phyloP scores from a whole-genome alignment of 2,329 filamentous ascomycete species.

The Hypoxylon sp. region DNA sequence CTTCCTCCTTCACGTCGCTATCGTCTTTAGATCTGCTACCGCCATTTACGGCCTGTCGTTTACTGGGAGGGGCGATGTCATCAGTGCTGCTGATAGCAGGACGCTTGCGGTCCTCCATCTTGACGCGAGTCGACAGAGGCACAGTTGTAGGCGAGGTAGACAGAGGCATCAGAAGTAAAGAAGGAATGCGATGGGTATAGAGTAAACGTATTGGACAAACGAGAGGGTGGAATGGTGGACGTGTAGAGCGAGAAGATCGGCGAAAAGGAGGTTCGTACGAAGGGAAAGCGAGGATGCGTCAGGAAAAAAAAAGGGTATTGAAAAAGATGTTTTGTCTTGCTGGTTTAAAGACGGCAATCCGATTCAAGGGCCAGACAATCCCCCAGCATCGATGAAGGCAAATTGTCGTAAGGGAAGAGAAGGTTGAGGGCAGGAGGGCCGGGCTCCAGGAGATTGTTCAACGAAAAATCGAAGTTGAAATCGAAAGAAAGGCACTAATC shows the following conservation, averaged over 20 bases:
- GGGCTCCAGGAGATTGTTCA: slow-evolving; percentile 39
- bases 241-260: slow-evolving; percentile 23
- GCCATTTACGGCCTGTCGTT: slow-evolving; percentile 92
- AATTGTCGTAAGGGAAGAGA: slow-evolving; percentile 38
- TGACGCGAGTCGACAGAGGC: slow-evolving; percentile 83
- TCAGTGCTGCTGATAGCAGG: slow-evolving; percentile 83
- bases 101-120: slow-evolving; percentile 99
- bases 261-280: slow-evolving; percentile 36
- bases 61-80: slow-evolving; percentile 88
- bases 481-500: slow-evolving; percentile 37
- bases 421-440: slow-evolving; percentile 50
- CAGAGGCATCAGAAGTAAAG: slow-evolving; percentile 85
- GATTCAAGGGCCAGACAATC: slow-evolving; percentile 7
- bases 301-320: slow-evolving; percentile 5
- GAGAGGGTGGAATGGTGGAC: slow-evolving; percentile 28
- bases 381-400: slow-evolving; percentile 31
- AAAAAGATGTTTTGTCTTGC: slow-evolving; percentile 19
- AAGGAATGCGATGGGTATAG: slow-evolving; percentile 54
- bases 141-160: slow-evolving; percentile 77
- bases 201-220: slow-evolving; percentile 40
- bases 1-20: slow-evolving; percentile 68
- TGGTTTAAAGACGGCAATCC: background rate
- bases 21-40: slow-evolving; percentile 68
- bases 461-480: slow-evolving; percentile 45
- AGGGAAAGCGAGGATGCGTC: slow-evolving; percentile 1